Evolutionary conservation across 192 early-diverging fungal genomes (phyloP).

Genomic region (Fimicolochytrium jonesii): DNA sequence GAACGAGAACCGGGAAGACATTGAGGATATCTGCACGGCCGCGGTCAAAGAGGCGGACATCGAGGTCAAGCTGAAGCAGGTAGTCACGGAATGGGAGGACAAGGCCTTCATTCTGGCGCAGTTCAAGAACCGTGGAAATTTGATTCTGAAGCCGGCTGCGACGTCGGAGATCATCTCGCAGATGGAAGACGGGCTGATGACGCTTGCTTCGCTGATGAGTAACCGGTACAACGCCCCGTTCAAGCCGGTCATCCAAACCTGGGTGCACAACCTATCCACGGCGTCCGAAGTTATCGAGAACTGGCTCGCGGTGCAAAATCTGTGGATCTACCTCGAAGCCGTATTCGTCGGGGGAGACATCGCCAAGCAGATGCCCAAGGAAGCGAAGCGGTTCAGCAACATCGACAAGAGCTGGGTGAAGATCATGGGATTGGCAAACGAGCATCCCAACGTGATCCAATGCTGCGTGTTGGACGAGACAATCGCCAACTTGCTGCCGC

Average conservation of each 20-base stretch:
- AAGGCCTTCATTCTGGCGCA: constrained; percentile 51
- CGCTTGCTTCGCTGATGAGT: constrained; percentile 52
- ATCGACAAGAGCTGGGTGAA: constrained; percentile 67
- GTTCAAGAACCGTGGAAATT: constrained; percentile 59
- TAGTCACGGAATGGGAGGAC: constrained; percentile 60
- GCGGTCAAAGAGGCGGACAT: constrained; percentile 66
- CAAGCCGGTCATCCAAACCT: constrained; percentile 56
- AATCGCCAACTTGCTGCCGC: constrained; percentile 59
- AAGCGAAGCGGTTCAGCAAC: constrained; percentile 63
- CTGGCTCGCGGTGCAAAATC: constrained; percentile 61
- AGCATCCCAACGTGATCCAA: constrained; percentile 64
- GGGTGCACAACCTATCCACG: constrained; percentile 63
- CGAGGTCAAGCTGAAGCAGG: constrained; percentile 55
- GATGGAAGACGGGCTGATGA: constrained; percentile 65
- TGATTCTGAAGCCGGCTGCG: constrained; percentile 55
- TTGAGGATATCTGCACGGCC: constrained; percentile 62
- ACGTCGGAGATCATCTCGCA: constrained; percentile 60
- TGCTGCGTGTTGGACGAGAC: constrained; percentile 63
- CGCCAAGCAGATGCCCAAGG: constrained; percentile 67
- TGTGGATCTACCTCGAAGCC: constrained; percentile 67
- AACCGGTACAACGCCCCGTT: constrained; percentile 66
- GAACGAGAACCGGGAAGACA: constrained; percentile 51
- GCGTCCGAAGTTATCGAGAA: constrained; percentile 65
- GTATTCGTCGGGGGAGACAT: constrained; percentile 67
- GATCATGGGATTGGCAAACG: constrained; percentile 62